phyloP scores from a whole-genome alignment of 352 stramenopile genomes.

The Pythium apleroticum region DNA sequence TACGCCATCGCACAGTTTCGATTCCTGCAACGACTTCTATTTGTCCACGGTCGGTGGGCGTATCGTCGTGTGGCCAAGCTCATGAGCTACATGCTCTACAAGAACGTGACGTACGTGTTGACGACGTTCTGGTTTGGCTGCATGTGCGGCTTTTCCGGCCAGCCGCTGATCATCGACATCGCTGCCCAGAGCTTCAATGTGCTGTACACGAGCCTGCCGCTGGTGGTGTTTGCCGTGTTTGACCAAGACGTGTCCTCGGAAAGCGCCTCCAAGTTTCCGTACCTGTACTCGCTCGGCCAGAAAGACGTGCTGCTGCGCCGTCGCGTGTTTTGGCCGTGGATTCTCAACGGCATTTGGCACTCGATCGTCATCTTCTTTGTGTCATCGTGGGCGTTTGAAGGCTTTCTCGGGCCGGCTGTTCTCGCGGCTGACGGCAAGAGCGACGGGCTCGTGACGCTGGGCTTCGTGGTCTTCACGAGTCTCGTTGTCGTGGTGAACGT shows the following conservation, averaged over 20 bases:
- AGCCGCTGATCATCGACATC: conserved; percentile 76
- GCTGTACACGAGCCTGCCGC: conserved; percentile 71
- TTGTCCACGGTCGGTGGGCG: conserved; percentile 92
- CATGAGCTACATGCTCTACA: conserved; percentile 95
- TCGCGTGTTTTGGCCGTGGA: conserved; percentile 84
- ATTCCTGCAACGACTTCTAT: conserved; percentile 89
- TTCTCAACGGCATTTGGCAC: conserved; percentile 81
- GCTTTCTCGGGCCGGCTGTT: conserved; percentile 32
- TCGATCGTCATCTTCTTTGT: conserved; percentile 83
- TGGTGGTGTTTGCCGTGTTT: conserved; percentile 76
- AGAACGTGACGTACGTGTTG: conserved; percentile 89
- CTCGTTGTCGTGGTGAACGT: conserved; percentile 77
- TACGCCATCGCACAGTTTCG: conserved; percentile 94
- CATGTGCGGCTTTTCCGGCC: conserved; percentile 73
- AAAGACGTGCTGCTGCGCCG: conserved; percentile 57
- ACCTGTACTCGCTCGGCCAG: conserved; percentile 68
- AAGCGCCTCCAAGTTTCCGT: conserved; percentile 64
- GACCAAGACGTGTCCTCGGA: conserved; percentile 75
- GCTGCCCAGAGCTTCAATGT: conserved; percentile 85
- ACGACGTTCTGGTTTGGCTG: conserved; percentile 87
- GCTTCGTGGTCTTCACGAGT: conserved; percentile 82
- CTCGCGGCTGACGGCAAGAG: conserved; percentile 44
- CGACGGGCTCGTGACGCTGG: conserved; percentile 60
- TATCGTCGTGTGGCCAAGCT: conserved; percentile 92
- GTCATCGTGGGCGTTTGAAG: conserved; percentile 59